Evolutionary conservation across 2,329 filamentous ascomycete species (phyloP).

Genomic region (Colletotrichum echinochloae): DNA sequence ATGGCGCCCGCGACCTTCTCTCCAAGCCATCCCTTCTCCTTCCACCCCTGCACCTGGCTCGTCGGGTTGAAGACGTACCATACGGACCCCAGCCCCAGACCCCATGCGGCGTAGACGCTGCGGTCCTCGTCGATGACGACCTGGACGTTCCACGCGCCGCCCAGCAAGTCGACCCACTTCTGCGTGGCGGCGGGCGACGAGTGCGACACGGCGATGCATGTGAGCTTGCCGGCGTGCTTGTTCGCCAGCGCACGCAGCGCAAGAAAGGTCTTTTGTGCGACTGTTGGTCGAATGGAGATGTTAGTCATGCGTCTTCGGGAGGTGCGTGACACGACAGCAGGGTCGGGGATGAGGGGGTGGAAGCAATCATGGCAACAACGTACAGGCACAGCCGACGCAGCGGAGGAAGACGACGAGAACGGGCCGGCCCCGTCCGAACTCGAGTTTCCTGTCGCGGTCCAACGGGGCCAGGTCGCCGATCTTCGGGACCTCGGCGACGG

Average conservation of each 20-base stretch:
- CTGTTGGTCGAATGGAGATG: constrained; percentile 46
- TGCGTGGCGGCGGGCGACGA: constrained; percentile 66
- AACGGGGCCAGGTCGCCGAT: constrained; percentile 62
- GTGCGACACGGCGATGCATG: constrained; percentile 71
- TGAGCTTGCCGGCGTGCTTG: constrained; percentile 60
- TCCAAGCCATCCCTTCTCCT: constrained; percentile 67
- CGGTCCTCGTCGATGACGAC: constrained; percentile 68
- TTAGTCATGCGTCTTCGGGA: neutral
- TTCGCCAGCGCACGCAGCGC: constrained; percentile 66
- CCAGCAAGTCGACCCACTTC: constrained; percentile 68
- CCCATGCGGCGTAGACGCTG: constrained; percentile 69
- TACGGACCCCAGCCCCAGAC: constrained; percentile 62
- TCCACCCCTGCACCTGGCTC: constrained; percentile 64
- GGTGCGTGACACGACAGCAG: neutral
- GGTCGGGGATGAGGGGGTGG: neutral
- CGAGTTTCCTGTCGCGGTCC: constrained; percentile 59
- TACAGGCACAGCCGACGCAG: constrained; percentile 68
- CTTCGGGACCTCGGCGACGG: constrained; percentile 58
- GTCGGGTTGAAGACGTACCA: constrained; percentile 67
- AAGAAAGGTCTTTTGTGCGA: constrained; percentile 69
- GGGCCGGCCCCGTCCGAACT: constrained; percentile 57
- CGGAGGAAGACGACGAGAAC: constrained; percentile 65
- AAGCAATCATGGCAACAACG: constrained; percentile 44
- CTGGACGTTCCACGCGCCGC: constrained; percentile 68
- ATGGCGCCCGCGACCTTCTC: constrained; percentile 62